These are phyloP conservation scores for Rhodomyrtus tomentosa DNA, from an alignment of 345 rosid genomes.

Conservation along the genomic window DNA sequence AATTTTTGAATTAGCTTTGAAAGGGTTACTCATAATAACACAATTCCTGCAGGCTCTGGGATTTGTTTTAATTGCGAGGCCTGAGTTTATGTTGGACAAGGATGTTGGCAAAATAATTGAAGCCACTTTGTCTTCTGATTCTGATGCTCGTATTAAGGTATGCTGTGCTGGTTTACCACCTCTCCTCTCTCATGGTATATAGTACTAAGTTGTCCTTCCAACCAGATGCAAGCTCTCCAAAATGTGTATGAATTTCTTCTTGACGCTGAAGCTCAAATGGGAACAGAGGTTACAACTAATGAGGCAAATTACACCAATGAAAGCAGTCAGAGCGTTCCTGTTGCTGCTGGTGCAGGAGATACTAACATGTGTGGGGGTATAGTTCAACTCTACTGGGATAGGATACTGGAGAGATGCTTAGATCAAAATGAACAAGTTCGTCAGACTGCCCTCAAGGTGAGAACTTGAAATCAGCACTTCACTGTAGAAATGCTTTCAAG, in stretches of 20 bases:
- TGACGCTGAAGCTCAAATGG: conserved; percentile 94
- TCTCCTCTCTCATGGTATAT: background rate
- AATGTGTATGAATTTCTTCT: conserved; percentile 92
- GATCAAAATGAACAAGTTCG: conserved; percentile 85
- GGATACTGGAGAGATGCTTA: conserved; percentile 73
- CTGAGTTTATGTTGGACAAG: conserved; percentile 94
- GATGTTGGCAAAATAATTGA: conserved; percentile 81
- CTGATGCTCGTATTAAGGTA: conserved; percentile 86
- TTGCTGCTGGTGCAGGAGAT: conserved; percentile 99
- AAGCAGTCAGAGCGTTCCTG: conserved; percentile 63
- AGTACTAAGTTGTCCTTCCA: conserved; percentile 11
- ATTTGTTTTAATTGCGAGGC: conserved; percentile 82
- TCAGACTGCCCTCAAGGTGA: conserved; percentile 84
- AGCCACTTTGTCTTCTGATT: conserved; percentile 53
- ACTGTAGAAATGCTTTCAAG: background rate
- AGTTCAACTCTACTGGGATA: conserved; percentile 93
- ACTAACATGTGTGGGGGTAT: conserved; percentile 99
- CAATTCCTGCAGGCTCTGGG: conserved; percentile 75
- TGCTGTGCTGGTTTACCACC: background rate
- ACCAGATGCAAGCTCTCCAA: conserved; percentile 91
- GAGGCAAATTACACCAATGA: conserved; percentile 28
- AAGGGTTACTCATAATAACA: conserved; percentile 4
- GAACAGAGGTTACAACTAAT: conserved; percentile 34
- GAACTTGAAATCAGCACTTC: background rate
- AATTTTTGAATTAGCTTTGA: background rate